A percentile compares a stretch with the other conserved stretches of the same genome.
Evolutionary conservation across 768 basidiomycete species (phyloP).

Genomic region (Pleurotus djamor): DNA sequence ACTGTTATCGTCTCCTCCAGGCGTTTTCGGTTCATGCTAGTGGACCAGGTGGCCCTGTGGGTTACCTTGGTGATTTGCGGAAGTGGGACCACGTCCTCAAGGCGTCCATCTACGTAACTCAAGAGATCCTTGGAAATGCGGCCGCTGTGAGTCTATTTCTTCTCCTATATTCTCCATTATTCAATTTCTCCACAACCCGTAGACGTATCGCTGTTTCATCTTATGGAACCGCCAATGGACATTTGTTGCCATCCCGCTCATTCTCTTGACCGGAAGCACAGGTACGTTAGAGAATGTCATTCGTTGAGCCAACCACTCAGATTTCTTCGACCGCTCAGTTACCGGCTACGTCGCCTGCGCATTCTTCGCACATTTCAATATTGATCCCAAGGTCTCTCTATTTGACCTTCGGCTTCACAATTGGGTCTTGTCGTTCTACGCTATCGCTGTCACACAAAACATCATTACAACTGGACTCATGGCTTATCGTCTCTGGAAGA

Average conservation of each 20-base stretch:
- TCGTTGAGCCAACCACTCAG: not conserved
- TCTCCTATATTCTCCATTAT: not conserved
- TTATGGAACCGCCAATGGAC: slow-evolving; percentile 12
- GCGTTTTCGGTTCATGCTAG: slow-evolving; percentile 10
- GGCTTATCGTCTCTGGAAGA: slow-evolving; percentile 15
- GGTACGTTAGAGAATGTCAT: not conserved
- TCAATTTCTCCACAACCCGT: not conserved
- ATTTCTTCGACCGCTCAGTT: slow-evolving; percentile 2
- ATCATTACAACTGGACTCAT: slow-evolving; percentile 17
- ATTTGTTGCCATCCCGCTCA: slow-evolving; percentile 11
- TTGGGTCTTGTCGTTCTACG: slow-evolving; percentile 17
- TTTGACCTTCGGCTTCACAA: slow-evolving; percentile 11
- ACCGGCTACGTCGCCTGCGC: slow-evolving; percentile 13
- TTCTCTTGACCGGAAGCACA: slow-evolving; percentile 11
- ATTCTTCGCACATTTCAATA: slow-evolving; percentile 3
- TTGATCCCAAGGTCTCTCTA: slow-evolving; percentile 9
- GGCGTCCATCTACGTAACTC: slow-evolving; percentile 12
- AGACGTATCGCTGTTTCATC: slow-evolving; percentile 20
- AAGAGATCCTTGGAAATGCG: slow-evolving; percentile 16
- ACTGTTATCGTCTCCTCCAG: slow-evolving; percentile 10
- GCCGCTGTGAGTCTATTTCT: slow-evolving; percentile 10
- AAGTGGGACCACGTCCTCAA: slow-evolving; percentile 17
- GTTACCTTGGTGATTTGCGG: slow-evolving; percentile 11
- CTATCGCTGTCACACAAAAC: slow-evolving; percentile 15
- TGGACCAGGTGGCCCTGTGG: slow-evolving; percentile 12